Evolutionary conservation across 2,329 filamentous ascomycete genomes (phyloP), one percentile per base, ranked within the genome.

Genomic region (Acephala macrosclerotiorum): DNA sequence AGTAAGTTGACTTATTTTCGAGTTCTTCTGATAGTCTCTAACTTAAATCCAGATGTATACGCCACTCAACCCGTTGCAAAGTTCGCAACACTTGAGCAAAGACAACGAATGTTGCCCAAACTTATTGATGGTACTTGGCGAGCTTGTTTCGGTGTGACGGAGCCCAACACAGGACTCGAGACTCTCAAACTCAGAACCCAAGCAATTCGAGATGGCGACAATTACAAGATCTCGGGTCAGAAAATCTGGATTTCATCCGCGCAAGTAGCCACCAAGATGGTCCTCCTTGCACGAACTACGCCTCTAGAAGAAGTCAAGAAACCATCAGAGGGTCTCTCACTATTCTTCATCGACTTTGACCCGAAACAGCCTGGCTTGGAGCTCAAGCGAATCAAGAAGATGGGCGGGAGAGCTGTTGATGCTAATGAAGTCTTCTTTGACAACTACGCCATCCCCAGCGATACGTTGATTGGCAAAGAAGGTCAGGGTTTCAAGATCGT

Each of bases 161-260:
- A 95, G 76, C 92, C 92, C 0, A 90, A 94, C 69, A 89, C 91
- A 0, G 92, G 93, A 0, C 85, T 96, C 1, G 90, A 96, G 66
- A 96, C 92, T 0, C 80, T 94, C 12, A 86, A 89, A 49, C 80
- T 96, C 3, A 84, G 83, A 45, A 95, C 92, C 0, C 79, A 80
- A 6, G 92, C 92, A 0, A 83, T 77, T 35, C 85, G 83, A 70
- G 85, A 87, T 22, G 86, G 85, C 0, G 80, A 85, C 16, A 83
- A 81, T 3, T 96, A 94, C 75, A 81, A 79, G 1, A 83, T 96
- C 12, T 87, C 87, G 0, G 92, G 93, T 0, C 91, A 95, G 75
- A 96, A 96, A 80, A 94, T 95, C 62, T 96, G 93, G 93, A 96
- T 96, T 62, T 92, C 92, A 0, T 94, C 88, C 61, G 93, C 93